phyloP scores from a whole-genome alignment of 225 moss, liverwort and hornwort species.

The Straminergon stramineum region DNA sequence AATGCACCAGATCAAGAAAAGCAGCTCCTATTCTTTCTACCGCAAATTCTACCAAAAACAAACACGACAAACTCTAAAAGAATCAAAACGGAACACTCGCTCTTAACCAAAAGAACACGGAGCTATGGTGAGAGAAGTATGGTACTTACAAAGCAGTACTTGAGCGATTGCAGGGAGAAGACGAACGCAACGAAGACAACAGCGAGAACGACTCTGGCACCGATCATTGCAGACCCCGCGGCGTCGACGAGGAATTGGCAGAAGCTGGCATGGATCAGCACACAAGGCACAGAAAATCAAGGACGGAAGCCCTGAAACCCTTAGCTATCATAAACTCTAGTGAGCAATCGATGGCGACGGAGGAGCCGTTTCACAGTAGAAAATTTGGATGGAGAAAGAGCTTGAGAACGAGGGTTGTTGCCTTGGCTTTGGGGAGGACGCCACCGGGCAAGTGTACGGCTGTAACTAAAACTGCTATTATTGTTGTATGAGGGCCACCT shows the following conservation, averaged over 20 bases:
- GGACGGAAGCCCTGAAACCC: neutral
- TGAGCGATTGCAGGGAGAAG: conserved; percentile 22
- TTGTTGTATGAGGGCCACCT: neutral
- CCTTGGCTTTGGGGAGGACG: neutral
- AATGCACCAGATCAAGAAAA: neutral
- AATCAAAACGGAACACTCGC: neutral
- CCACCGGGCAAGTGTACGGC: neutral
- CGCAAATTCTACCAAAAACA: neutral
- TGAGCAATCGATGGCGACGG: neutral
- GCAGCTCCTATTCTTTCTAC: neutral
- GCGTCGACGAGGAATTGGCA: neutral
- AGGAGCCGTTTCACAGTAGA: neutral
- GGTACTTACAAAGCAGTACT: conserved; percentile 8
- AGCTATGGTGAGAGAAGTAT: neutral
- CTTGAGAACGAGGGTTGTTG: neutral
- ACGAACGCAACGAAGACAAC: conserved; percentile 4
- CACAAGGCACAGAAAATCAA: too few relatives aligned
- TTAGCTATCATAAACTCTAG: neutral
- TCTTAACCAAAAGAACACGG: neutral
- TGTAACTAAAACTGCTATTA: neutral
- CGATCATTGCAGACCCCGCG: conserved; percentile 17
- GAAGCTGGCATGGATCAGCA: neutral
- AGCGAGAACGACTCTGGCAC: neutral
- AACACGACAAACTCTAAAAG: too few relatives aligned
- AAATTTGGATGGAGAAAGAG: too few relatives aligned